Conservation (phyloP, 1,139 yeast species). For the Meyerozyma elateridarum region DNA sequence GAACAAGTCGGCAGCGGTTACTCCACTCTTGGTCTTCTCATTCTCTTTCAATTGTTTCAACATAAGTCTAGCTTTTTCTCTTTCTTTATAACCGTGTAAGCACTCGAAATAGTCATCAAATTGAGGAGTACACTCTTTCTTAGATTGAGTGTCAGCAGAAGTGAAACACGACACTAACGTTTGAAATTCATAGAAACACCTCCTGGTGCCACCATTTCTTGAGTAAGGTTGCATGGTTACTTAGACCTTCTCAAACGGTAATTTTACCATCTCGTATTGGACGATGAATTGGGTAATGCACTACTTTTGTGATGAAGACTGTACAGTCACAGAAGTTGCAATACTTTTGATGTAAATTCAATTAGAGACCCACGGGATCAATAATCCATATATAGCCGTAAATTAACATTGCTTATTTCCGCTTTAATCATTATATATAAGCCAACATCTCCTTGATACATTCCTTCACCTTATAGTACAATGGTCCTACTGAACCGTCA, state of each 20-base stretch:
- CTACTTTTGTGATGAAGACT: too few relatives aligned
- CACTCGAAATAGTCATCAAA: slow-evolving; percentile 48
- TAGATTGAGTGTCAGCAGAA: slow-evolving; percentile 40
- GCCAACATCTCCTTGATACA: slow-evolving; percentile 80
- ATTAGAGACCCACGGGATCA: too few relatives aligned
- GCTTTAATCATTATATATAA: slow-evolving; percentile 38
- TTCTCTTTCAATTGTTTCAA: slow-evolving; percentile 45
- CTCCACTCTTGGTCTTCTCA: slow-evolving; percentile 36
- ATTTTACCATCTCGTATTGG: slow-evolving; percentile 1
- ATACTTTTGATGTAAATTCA: too few relatives aligned
- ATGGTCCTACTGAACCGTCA: slow-evolving; percentile 74
- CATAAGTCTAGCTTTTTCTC: slow-evolving; percentile 44
- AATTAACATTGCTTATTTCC: too few relatives aligned
- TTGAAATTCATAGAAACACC: slow-evolving; percentile 48
- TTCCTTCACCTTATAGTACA: slow-evolving; percentile 75
- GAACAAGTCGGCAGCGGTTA: slow-evolving; percentile 42
- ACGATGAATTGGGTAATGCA: neutral
- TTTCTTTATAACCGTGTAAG: slow-evolving; percentile 45
- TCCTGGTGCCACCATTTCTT: slow-evolving; percentile 48
- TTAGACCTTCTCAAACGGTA: slow-evolving; percentile 1
- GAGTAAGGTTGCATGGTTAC: slow-evolving; percentile 44
- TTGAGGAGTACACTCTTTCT: slow-evolving; percentile 41
- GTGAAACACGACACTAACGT: slow-evolving; percentile 43
- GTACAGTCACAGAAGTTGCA: too few relatives aligned
- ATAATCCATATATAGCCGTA: too few relatives aligned